Percentiles rank a stretch among this genome's conserved stretches.
Evolutionary conservation across 2,329 filamentous ascomycete genomes (phyloP).

Genomic region (Myotisia sp.): DNA sequence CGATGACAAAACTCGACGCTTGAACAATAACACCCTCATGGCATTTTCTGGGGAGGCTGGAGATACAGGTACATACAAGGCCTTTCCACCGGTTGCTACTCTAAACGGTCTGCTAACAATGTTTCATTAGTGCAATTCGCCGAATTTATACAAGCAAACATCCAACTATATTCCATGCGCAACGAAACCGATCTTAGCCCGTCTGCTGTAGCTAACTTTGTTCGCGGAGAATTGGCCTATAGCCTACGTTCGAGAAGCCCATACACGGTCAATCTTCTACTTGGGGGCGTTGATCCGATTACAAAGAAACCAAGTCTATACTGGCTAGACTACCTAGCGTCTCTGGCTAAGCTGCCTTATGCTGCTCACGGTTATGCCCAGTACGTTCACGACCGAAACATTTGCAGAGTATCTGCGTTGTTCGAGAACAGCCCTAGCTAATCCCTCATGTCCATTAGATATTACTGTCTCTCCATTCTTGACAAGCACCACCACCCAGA

Average conservation of each 20-base stretch:
- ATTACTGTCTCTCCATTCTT: slow-evolving; percentile 94
- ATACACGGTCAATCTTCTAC: slow-evolving; percentile 90
- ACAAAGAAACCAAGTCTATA: slow-evolving; percentile 81
- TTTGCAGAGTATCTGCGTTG: not conserved
- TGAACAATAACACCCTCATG: slow-evolving; percentile 91
- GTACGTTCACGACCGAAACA: slow-evolving; percentile 38
- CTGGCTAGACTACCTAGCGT: slow-evolving; percentile 95
- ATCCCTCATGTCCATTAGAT: slow-evolving; percentile 36
- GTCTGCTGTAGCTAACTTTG: slow-evolving; percentile 77
- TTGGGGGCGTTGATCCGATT: slow-evolving; percentile 87
- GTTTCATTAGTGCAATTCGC: slow-evolving; percentile 72
- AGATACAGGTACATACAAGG: slow-evolving; percentile 54
- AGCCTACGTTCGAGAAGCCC: slow-evolving; percentile 84
- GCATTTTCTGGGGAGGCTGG: slow-evolving; percentile 92
- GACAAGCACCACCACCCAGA: slow-evolving; percentile 98
- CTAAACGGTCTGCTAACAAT: slow-evolving; percentile 1
- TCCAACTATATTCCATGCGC: slow-evolving; percentile 96
- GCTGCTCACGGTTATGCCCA: slow-evolving; percentile 97
- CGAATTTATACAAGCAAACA: slow-evolving; percentile 97
- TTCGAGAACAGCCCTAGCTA: slow-evolving; percentile 1
- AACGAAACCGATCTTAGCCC: slow-evolving; percentile 88
- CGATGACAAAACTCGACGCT: slow-evolving; percentile 86
- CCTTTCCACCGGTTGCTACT: not conserved
- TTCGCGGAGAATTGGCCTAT: slow-evolving; percentile 81
- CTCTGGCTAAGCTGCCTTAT: slow-evolving; percentile 76